Conservation (phyloP, 2,329 filamentous ascomycete genomes). For the Hypoxylon sp. region DNA sequence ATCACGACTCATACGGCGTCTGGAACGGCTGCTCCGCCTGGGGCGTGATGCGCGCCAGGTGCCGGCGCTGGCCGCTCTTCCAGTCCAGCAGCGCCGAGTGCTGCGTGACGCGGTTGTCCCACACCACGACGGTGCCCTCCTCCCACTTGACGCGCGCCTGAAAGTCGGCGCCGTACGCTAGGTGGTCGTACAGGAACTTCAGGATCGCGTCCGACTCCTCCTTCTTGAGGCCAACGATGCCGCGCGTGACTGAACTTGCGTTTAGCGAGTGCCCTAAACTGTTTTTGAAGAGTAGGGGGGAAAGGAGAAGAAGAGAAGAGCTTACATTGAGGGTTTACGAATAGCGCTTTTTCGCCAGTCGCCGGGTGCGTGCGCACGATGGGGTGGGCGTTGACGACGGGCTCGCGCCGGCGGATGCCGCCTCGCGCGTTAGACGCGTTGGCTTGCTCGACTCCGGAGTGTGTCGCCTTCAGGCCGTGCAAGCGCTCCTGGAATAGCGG, state of each 20-base stretch:
- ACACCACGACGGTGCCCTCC: slow-evolving; percentile 84
- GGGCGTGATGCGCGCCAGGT: slow-evolving; percentile 85
- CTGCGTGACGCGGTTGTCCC: slow-evolving; percentile 86
- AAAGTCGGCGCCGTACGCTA: slow-evolving; percentile 79
- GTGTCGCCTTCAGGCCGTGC: slow-evolving; percentile 84
- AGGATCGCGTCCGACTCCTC: slow-evolving; percentile 86
- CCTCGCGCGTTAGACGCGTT: slow-evolving; percentile 76
- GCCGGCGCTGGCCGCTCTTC: slow-evolving; percentile 82
- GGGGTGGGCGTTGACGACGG: slow-evolving; percentile 81
- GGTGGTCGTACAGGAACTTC: slow-evolving; percentile 83
- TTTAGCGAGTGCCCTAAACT: too few relatives aligned
- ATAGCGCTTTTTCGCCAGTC: slow-evolving; percentile 88
- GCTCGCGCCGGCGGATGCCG: slow-evolving; percentile 81
- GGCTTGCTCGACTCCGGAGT: slow-evolving; percentile 87
- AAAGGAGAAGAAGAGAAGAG: not conserved
- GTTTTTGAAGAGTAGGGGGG: too few relatives aligned
- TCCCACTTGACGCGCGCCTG: slow-evolving; percentile 84
- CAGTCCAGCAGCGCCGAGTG: slow-evolving; percentile 88
- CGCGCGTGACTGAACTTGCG: slow-evolving; percentile 74
- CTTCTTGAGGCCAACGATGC: slow-evolving; percentile 87
- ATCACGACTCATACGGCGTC: slow-evolving; percentile 67
- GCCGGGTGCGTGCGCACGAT: slow-evolving; percentile 85
- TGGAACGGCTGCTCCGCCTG: slow-evolving; percentile 85
- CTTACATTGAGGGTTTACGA: slow-evolving; percentile 86
- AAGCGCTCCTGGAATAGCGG: slow-evolving; percentile 84